Percentiles rank a stretch among this genome's conserved stretches.
Conservation (phyloP, 805 yeast species). For the Schwanniomyces yamadae region DNA sequence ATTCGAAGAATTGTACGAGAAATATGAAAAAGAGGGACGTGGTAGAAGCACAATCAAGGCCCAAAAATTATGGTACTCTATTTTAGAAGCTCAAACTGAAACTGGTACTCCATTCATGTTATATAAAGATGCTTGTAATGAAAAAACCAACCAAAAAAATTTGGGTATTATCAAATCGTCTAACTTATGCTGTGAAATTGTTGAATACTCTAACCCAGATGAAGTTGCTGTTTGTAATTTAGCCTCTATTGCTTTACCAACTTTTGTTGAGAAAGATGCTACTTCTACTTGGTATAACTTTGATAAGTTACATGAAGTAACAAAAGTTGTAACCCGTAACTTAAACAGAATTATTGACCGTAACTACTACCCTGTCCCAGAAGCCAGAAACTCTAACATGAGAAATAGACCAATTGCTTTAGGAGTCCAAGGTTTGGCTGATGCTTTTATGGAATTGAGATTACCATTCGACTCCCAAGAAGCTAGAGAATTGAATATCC, state of each 20-base stretch:
- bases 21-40: conserved; percentile 50
- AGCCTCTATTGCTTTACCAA: conserved; percentile 59
- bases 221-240: conserved; percentile 63
- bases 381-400: conserved; percentile 53
- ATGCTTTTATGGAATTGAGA: conserved; percentile 54
- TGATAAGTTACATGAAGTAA: conserved; percentile 52
- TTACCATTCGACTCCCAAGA: conserved; percentile 58
- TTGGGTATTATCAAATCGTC: conserved; percentile 60
- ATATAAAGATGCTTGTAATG: conserved; percentile 61
- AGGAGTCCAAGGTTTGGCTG: conserved; percentile 66
- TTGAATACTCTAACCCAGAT: conserved; percentile 56
- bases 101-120: conserved; percentile 67
- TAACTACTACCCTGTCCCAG: conserved; percentile 55
- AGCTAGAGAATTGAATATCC: conserved; percentile 56
- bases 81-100: conserved; percentile 62
- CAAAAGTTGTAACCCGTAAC: conserved; percentile 55
- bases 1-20: conserved; percentile 50
- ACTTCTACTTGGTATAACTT: conserved; percentile 49
- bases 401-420: conserved; percentile 62
- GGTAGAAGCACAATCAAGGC: conserved; percentile 53
- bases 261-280: conserved; percentile 49
- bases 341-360: conserved; percentile 58
- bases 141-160: conserved; percentile 59
- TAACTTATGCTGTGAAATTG: conserved; percentile 63
- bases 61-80: conserved; percentile 60